A percentile compares a stretch with the other conserved stretches of the same genome.
phyloP scores from a whole-genome alignment of 2,329 filamentous ascomycete species.

The Neoscytalidium dimidiatum region DNA sequence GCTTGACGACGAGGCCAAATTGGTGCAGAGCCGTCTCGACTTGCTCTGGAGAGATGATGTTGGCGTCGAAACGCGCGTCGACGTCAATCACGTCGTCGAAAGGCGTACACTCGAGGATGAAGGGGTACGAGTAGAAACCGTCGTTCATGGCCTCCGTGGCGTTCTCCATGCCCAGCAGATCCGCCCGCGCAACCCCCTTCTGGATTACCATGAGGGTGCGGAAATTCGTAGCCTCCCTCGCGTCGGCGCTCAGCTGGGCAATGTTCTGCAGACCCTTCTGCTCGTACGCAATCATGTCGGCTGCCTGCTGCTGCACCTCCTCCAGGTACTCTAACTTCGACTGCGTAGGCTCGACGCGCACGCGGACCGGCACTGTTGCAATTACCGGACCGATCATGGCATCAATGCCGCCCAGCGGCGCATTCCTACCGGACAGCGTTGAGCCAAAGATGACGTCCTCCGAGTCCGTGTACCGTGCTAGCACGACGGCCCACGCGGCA shows the following conservation, averaged over 20 bases:
- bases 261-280: constrained; percentile 35
- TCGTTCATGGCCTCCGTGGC: background rate
- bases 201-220: constrained; percentile 45
- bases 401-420: constrained; percentile 35
- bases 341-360: constrained; percentile 29
- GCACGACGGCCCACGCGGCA: constrained; percentile 36
- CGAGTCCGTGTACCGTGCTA: constrained; percentile 29
- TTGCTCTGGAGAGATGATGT: background rate
- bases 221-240: constrained; percentile 55
- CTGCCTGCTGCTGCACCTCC: background rate
- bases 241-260: constrained; percentile 46
- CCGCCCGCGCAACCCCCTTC: constrained; percentile 18
- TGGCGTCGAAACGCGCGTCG: constrained; percentile 6
- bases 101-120: constrained; percentile 6
- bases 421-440: constrained; percentile 39
- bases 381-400: constrained; percentile 40
- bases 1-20: constrained; percentile 19
- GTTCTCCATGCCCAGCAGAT: background rate
- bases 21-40: constrained; percentile 19
- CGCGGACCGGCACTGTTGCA: constrained; percentile 41
- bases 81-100: background rate
- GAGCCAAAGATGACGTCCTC: constrained; percentile 37
- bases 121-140: background rate
- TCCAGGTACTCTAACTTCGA: constrained; percentile 30
- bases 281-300: constrained; percentile 22